phyloP scores from a whole-genome alignment of 345 rosid species.

The Populus tremula region DNA sequence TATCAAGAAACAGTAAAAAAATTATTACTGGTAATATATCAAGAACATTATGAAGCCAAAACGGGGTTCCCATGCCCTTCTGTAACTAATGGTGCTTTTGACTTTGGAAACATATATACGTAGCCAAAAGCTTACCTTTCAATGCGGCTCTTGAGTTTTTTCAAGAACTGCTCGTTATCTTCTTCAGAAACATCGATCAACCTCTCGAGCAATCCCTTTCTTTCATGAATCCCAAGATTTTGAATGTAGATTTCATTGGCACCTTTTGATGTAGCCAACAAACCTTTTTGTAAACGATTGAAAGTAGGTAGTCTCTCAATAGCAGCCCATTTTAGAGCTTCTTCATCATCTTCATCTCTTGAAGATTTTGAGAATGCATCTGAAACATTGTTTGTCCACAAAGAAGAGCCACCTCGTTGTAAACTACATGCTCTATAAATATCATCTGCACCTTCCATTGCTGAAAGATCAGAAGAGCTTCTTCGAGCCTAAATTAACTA shows the following conservation, averaged over 20 bases:
- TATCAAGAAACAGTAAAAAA: background rate
- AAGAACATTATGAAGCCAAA: background rate
- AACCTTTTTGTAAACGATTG: conserved; percentile 43
- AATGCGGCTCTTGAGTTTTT: conserved; percentile 22
- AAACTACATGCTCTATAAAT: conserved; percentile 2
- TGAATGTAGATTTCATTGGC: conserved; percentile 22
- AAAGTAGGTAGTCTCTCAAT: conserved; percentile 48
- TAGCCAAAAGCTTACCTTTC: conserved; percentile 12
- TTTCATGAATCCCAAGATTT: conserved; percentile 30
- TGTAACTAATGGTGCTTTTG: background rate
- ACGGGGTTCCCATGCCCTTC: too few species aligned
- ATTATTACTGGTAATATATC: background rate
- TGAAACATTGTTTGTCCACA: conserved; percentile 35
- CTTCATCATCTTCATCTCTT: conserved; percentile 63
- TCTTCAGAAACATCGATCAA: conserved; percentile 20
- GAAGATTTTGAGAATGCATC: conserved; percentile 59
- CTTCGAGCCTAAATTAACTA: too few species aligned
- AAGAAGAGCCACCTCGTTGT: conserved; percentile 11
- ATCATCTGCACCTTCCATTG: conserved; percentile 11
- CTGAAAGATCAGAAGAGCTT: background rate
- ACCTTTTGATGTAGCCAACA: conserved; percentile 29
- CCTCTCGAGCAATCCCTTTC: conserved; percentile 15
- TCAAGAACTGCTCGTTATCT: conserved; percentile 26
- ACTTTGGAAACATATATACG: background rate
- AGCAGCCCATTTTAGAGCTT: conserved; percentile 54